Percentiles rank a stretch among this genome's conserved stretches.
These are phyloP conservation scores for Fusarium verticillioides DNA, from an alignment of 2,329 filamentous ascomycete genomes.

Conservation along the genomic window DNA sequence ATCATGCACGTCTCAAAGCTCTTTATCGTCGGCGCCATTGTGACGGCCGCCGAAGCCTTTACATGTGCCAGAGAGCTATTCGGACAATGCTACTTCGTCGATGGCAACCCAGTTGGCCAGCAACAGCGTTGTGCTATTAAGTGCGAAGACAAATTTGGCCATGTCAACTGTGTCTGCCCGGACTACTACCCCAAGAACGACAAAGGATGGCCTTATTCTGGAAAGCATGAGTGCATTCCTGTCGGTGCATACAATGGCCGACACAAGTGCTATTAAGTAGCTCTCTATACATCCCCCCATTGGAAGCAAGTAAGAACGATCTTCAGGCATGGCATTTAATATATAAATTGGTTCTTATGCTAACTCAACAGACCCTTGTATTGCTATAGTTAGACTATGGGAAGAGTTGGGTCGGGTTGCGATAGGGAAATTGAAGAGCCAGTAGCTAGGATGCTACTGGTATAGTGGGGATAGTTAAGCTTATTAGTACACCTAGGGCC, in stretches of 20 bases:
- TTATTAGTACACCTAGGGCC: not conserved
- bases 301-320: not conserved
- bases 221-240: not conserved
- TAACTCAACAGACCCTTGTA: not conserved
- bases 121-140: not conserved
- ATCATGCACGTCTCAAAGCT: not conserved
- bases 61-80: not conserved
- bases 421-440: not conserved
- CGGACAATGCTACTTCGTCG: not conserved
- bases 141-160: not conserved
- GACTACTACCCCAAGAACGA: not conserved
- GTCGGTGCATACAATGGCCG: not conserved
- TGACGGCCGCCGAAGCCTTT: not conserved
- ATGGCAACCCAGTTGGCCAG: not conserved
- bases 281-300: accelerated
- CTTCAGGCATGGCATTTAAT: not conserved
- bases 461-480: not conserved
- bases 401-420: not conserved
- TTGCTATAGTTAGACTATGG: too few relatives aligned
- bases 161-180: not conserved
- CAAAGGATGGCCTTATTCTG: not conserved
- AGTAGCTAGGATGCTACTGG: not conserved
- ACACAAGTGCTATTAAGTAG: not conserved
- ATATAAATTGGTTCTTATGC: accelerated
- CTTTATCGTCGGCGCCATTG: not conserved